Evolutionary conservation across 163 green algal genomes (phyloP).

Genomic region (Chloromonas sp.): DNA sequence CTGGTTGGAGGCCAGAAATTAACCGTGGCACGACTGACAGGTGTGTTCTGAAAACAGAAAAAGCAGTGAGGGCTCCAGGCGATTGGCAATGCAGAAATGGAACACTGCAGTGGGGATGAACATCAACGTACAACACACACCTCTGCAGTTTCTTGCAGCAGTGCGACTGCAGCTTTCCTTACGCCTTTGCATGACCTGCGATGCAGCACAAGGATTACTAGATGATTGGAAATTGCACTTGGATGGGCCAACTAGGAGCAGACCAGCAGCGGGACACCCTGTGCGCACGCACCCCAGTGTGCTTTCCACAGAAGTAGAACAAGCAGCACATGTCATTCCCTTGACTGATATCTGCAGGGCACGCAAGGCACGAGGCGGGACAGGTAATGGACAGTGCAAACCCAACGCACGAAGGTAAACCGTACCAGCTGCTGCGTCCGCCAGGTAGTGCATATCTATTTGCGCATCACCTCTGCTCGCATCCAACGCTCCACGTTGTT

Average conservation of each 20-base stretch:
- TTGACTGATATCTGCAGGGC: neutral
- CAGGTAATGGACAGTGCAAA: too few species aligned
- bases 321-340: neutral
- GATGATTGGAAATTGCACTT: neutral
- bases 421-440: too few species aligned
- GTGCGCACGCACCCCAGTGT: neutral
- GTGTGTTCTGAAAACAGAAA: too few species aligned
- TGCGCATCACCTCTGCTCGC: too few species aligned
- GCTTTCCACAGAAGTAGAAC: neutral
- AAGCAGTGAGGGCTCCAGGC: too few species aligned
- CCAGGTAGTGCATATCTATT: too few species aligned
- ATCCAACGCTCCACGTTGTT: too few species aligned
- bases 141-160: neutral
- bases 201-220: neutral
- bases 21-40: too few species aligned
- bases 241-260: neutral
- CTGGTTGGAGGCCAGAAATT: too few species aligned
- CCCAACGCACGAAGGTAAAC: too few species aligned
- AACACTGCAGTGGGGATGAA: neutral
- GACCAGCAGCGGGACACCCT: neutral
- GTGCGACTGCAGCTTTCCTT: neutral
- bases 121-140: neutral
- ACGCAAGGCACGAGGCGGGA: too few species aligned
- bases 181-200: neutral
- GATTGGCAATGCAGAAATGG: too few species aligned